Base-by-base conservation (phyloP, 2,329 filamentous ascomycete genomes). In the Aspergillus puulaauensis region DNA sequence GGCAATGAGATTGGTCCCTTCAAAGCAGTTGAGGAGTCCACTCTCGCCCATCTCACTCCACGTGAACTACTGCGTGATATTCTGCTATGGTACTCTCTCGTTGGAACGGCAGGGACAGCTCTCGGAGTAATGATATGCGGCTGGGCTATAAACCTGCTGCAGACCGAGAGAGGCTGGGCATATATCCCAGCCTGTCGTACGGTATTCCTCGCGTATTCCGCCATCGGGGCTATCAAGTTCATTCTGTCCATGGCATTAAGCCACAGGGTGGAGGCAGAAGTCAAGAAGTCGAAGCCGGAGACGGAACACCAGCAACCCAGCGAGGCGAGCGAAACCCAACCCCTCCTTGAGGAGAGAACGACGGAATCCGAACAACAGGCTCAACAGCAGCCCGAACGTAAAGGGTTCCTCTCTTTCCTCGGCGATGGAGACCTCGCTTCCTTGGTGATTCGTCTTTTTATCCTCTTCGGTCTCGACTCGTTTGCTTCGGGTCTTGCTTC, bases 401-500 rank as follows among this genome's bases (percentile, higher is more conserved):
- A 69, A 53, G 61, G 69, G 3, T 68, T 85, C n/a, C 69, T 89
- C 31, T 81, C 85, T 0, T 75, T 81, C 2, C 84, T 91, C 19
- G 61, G 59, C 5, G 85, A 84, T 5, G 73, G 71, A 3, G 76
- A 83, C 19, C 52, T 75, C 6, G 62, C 68, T 40, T 68, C 69
- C 3, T 54, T 75, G n/a, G 62, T 75, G 17, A 61, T 73, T 21
- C 65, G 85, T 50, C 78, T 93, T 0, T 89, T 86, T 67, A 72
- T 88, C 7, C 76, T 93, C 1, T 88, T 91, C 64, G 82, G 82
- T 1, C 67, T 91, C 6, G 89, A 92, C 69, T 83, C 86, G 0
- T 83, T 91, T 56, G 88, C 87, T 1, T 88, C 86, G 1, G 89
- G 90, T 2, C 81, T 93, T 69, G 87, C 86, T 4, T 84, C 86